These are phyloP conservation scores for Aspergillus floridensis DNA, from an alignment of 2,329 filamentous ascomycete genomes.

Conservation along the genomic window DNA sequence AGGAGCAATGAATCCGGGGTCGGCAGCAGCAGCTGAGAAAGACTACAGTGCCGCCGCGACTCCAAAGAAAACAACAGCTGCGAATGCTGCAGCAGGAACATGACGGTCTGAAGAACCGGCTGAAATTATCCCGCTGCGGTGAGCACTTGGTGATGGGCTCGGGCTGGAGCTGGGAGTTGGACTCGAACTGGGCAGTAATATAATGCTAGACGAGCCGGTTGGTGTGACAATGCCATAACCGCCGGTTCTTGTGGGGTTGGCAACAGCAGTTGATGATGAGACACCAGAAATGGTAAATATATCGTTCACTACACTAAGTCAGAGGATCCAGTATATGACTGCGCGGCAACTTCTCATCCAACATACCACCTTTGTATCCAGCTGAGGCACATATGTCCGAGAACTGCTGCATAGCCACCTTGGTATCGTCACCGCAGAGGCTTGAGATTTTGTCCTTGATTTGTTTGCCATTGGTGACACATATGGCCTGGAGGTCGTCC, in stretches of 20 bases:
- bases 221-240: conserved; percentile 22
- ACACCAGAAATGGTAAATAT: conserved; percentile 18
- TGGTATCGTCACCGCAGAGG: conserved; percentile 33
- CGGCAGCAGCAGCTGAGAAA: neutral
- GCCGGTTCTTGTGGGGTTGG: conserved; percentile 2
- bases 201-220: conserved; percentile 21
- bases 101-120: conserved; percentile 33
- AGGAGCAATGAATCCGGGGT: neutral
- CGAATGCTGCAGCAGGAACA: conserved; percentile 37
- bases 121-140: conserved; percentile 21
- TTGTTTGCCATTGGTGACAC: conserved; percentile 34
- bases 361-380: conserved; percentile 42
- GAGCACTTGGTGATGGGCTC: conserved; percentile 14
- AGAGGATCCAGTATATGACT: neutral
- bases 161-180: conserved; percentile 12
- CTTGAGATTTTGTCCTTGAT: conserved; percentile 38
- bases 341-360: neutral
- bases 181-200: conserved; percentile 18
- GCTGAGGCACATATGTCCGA: conserved; percentile 38
- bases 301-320: conserved; percentile 5
- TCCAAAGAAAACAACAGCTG: conserved; percentile 42
- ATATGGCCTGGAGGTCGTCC: conserved; percentile 39
- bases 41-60: conserved; percentile 38
- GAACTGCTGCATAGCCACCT: conserved; percentile 40
- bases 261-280: conserved; percentile 16